phyloP scores from a whole-genome alignment of 495 filamentous ascomycete genomes.

The Daldinia caldariorum region DNA sequence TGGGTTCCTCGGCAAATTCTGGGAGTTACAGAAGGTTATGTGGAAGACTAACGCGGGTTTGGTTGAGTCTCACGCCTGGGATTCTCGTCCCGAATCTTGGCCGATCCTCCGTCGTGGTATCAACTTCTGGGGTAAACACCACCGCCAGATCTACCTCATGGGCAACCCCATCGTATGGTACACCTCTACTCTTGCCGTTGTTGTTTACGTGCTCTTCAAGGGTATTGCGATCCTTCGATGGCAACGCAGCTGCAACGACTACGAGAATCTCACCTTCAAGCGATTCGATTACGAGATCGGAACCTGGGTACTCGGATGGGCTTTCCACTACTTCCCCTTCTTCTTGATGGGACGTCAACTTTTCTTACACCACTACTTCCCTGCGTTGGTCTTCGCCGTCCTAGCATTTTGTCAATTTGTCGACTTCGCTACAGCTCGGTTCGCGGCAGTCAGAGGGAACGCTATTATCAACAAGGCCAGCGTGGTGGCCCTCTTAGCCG shows the following conservation, averaged over 20 bases:
- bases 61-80: slow-evolving; percentile 96
- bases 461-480: slow-evolving; percentile 77
- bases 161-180: slow-evolving; percentile 98
- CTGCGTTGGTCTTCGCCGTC: slow-evolving; percentile 93
- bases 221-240: slow-evolving; percentile 87
- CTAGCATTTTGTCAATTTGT: slow-evolving; percentile 87
- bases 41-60: slow-evolving; percentile 98
- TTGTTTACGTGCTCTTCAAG: slow-evolving; percentile 83
- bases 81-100: slow-evolving; percentile 94
- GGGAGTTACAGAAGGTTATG: slow-evolving; percentile 99
- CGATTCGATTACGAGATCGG: slow-evolving; percentile 98
- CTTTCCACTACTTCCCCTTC: slow-evolving; percentile 97
- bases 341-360: slow-evolving; percentile 97
- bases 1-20: slow-evolving; percentile 98
- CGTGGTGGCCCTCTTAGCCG: slow-evolving; percentile 73
- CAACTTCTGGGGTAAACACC: slow-evolving; percentile 97
- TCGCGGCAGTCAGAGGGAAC: slow-evolving; percentile 75
- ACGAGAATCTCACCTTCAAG: slow-evolving; percentile 81
- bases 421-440: slow-evolving; percentile 80
- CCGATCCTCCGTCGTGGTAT: slow-evolving; percentile 92
- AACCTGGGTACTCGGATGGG: slow-evolving; percentile 89
- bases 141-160: slow-evolving; percentile 95
- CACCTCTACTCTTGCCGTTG: slow-evolving; percentile 83
- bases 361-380: slow-evolving; percentile 97
- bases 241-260: slow-evolving; percentile 92